Percentiles rank a stretch among this genome's conserved stretches.
Evolutionary conservation across 805 yeast genomes (phyloP).

Genomic region (Yueomyces sp.): DNA sequence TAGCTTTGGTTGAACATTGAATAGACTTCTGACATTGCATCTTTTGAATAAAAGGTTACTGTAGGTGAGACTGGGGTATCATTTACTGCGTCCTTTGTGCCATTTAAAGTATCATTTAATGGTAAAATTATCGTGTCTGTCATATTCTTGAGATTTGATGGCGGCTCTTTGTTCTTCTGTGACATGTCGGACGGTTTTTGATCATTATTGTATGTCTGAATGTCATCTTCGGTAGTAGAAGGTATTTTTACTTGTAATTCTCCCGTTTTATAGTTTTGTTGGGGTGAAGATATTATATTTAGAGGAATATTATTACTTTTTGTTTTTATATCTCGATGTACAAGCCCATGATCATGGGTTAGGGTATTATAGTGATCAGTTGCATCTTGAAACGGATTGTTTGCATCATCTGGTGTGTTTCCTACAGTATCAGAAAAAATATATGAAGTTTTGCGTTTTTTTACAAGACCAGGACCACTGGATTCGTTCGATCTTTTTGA

Average conservation of each 20-base stretch:
- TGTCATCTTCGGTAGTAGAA: background rate
- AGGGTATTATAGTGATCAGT: background rate
- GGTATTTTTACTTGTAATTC: background rate
- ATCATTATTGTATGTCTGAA: background rate
- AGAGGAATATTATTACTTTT: background rate
- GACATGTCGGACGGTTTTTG: background rate
- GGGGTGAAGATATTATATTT: background rate
- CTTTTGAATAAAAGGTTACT: conserved; percentile 59
- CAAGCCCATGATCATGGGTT: background rate
- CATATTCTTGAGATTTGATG: conserved; percentile 1
- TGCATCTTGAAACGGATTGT: background rate
- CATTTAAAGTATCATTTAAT: conserved; percentile 26
- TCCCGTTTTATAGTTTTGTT: background rate
- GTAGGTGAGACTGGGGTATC: conserved; percentile 52
- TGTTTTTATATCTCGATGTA: too few species aligned
- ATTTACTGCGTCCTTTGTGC: background rate
- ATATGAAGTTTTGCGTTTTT: background rate
- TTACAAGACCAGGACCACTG: background rate
- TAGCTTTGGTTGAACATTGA: conserved; percentile 53
- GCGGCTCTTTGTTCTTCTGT: background rate
- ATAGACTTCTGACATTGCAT: conserved; percentile 61
- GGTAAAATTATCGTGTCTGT: conserved; percentile 32
- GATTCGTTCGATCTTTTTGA: background rate
- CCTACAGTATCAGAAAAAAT: background rate
- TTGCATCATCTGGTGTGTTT: background rate